phyloP scores from a whole-genome alignment of 768 basidiomycete genomes.

The Lentinus tigrinus region DNA sequence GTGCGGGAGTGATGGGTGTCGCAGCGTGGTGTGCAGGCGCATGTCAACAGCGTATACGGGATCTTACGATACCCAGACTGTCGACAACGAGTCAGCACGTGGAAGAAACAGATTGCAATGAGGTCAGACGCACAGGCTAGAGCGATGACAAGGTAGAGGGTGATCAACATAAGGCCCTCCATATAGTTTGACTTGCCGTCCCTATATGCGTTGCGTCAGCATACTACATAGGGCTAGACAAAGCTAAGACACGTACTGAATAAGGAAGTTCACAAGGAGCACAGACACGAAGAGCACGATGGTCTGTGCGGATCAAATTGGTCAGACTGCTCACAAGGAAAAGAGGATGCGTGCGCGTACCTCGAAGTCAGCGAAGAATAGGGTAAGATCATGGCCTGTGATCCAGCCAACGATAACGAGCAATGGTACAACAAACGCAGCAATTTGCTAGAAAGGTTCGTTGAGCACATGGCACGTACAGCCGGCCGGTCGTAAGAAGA shows the following conservation, averaged over 20 bases:
- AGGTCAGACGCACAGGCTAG: conserved; percentile 66
- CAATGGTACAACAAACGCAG: conserved; percentile 81
- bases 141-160: conserved; percentile 79
- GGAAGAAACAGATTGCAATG: not conserved
- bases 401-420: conserved; percentile 90
- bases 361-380: conserved; percentile 88
- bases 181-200: conserved; percentile 90
- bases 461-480: not conserved
- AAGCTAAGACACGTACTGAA: conserved; percentile 6
- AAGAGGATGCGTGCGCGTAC: conserved; percentile 31
- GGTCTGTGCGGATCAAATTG: conserved; percentile 46
- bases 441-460: conserved; percentile 62
- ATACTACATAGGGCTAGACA: not conserved
- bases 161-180: conserved; percentile 80
- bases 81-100: not conserved
- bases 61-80: conserved; percentile 47
- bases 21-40: not conserved
- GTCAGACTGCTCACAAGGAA: not conserved
- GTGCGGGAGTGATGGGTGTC: not conserved
- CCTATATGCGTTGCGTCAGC: conserved; percentile 30
- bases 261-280: conserved; percentile 78
- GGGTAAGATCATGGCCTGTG: conserved; percentile 66
- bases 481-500: conserved; percentile 11
- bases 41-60: not conserved
- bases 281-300: conserved; percentile 85